Evolutionary conservation across 2,329 filamentous ascomycete species (phyloP).

Genomic region (Diaporthe destruens): DNA sequence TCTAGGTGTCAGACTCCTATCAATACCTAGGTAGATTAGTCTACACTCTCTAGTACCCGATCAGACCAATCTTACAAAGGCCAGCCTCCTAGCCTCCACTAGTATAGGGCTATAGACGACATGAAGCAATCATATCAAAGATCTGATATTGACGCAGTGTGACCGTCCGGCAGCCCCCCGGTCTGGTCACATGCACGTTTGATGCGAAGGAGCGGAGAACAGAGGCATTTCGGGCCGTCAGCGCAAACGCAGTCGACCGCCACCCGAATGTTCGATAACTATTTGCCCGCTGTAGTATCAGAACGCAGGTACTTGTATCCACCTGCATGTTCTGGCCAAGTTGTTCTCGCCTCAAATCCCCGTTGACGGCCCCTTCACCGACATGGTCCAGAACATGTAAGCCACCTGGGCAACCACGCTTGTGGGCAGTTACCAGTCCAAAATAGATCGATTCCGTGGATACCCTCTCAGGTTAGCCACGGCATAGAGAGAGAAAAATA

Average conservation of each 20-base stretch:
- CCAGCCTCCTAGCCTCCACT: too few species aligned
- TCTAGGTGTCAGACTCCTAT: too few species aligned
- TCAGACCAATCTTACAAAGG: too few species aligned
- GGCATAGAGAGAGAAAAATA: not conserved
- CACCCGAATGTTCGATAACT: not conserved
- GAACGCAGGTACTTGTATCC: not conserved
- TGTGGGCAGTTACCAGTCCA: not conserved
- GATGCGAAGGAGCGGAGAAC: conserved; percentile 6
- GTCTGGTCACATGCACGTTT: conserved; percentile 1
- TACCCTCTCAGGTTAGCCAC: not conserved
- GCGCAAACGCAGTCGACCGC: not conserved
- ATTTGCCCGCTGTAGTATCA: not conserved
- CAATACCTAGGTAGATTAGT: too few species aligned
- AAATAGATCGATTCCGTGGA: too few species aligned
- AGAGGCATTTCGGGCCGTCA: conserved; percentile 21
- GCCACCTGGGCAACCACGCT: not conserved
- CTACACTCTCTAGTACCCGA: too few species aligned
- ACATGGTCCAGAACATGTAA: not conserved
- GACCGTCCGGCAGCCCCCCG: not conserved
- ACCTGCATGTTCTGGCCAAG: not conserved
- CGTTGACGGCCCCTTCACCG: not conserved
- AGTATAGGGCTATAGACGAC: not conserved
- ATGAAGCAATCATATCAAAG: not conserved
- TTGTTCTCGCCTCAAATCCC: not conserved
- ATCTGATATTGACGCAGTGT: not conserved